Evolutionary conservation across 1,284 basidiomycete genomes (phyloP).

Genomic region (Ganoderma lucidum): DNA sequence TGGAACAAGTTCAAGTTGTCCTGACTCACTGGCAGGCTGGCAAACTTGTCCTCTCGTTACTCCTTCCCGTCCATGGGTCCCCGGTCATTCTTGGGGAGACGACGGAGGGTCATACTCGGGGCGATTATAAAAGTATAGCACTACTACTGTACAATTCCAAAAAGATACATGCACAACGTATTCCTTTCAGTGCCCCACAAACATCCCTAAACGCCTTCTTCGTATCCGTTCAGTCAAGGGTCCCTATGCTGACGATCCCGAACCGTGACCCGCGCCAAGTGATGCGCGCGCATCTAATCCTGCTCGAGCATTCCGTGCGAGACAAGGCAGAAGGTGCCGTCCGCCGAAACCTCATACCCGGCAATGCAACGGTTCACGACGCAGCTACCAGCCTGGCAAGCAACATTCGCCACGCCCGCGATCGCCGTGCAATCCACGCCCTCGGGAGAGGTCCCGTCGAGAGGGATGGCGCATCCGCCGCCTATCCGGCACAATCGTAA

Average conservation of each 20-base stretch:
- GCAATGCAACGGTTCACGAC: constrained; percentile 53
- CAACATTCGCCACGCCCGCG: constrained; percentile 55
- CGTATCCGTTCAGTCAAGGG: not conserved
- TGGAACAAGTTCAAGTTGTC: no score
- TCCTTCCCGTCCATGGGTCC: no score
- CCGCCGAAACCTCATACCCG: constrained; percentile 47
- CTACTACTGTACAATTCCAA: not conserved
- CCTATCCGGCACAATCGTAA: constrained; percentile 42
- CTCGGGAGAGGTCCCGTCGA: constrained; percentile 37
- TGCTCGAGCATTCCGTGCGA: not conserved
- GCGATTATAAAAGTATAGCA: not conserved
- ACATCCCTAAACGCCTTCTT: not conserved
- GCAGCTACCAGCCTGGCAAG: constrained; percentile 55
- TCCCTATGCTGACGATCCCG: not conserved
- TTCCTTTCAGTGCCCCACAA: not conserved
- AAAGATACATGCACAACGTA: not conserved
- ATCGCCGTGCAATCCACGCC: constrained; percentile 60
- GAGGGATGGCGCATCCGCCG: constrained; percentile 56
- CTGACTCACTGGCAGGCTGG: no score
- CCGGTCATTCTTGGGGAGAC: no score
- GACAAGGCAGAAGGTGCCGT: constrained; percentile 28
- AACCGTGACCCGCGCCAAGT: not conserved
- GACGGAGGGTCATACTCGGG: no score
- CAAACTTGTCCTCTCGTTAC: no score
- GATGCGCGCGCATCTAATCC: not conserved